A percentile compares a stretch with the other conserved stretches of the same genome.
Evolutionary conservation across 495 filamentous ascomycete species (phyloP).

Genomic region (Elasticomyces elasticus): DNA sequence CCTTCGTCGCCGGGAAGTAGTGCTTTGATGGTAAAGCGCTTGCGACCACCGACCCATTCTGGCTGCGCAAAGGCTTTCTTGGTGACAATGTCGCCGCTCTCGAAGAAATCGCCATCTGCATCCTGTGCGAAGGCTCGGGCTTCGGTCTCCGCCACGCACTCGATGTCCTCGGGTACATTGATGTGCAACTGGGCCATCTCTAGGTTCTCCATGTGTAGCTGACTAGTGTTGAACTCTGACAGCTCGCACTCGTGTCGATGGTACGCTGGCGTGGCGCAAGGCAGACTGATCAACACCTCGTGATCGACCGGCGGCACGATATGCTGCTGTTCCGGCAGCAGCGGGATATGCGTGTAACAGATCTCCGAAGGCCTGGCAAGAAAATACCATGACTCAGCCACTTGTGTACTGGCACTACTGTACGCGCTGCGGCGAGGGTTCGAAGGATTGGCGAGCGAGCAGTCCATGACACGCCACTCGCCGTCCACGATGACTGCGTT

Average conservation of each 20-base stretch:
- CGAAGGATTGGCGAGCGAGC: slow-evolving; percentile 79
- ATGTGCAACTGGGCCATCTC: slow-evolving; percentile 87
- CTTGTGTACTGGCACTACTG: slow-evolving; percentile 55
- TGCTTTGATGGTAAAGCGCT: slow-evolving; percentile 87
- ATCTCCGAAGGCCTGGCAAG: slow-evolving; percentile 73
- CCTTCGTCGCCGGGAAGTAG: slow-evolving; percentile 84
- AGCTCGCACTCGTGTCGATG: slow-evolving; percentile 73
- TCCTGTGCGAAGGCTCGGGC: slow-evolving; percentile 68
- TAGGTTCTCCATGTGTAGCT: slow-evolving; percentile 75
- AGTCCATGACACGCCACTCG: slow-evolving; percentile 96
- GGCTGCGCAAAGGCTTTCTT: slow-evolving; percentile 85
- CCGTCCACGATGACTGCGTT: slow-evolving; percentile 89
- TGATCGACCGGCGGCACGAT: slow-evolving; percentile 78
- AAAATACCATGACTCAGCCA: slow-evolving; percentile 85
- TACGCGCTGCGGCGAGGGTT: slow-evolving; percentile 70
- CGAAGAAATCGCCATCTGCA: slow-evolving; percentile 82
- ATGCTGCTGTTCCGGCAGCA: slow-evolving; percentile 78
- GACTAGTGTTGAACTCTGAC: slow-evolving; percentile 82
- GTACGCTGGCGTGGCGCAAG: slow-evolving; percentile 73
- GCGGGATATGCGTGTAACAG: slow-evolving; percentile 90
- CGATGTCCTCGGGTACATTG: slow-evolving; percentile 75
- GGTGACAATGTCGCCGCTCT: slow-evolving; percentile 75
- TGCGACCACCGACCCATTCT: slow-evolving; percentile 77
- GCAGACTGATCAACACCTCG: slow-evolving; percentile 73
- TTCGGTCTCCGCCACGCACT: slow-evolving; percentile 86